phyloP scores from a whole-genome alignment of 2,329 filamentous ascomycete species.

The Aphanocladium album region DNA sequence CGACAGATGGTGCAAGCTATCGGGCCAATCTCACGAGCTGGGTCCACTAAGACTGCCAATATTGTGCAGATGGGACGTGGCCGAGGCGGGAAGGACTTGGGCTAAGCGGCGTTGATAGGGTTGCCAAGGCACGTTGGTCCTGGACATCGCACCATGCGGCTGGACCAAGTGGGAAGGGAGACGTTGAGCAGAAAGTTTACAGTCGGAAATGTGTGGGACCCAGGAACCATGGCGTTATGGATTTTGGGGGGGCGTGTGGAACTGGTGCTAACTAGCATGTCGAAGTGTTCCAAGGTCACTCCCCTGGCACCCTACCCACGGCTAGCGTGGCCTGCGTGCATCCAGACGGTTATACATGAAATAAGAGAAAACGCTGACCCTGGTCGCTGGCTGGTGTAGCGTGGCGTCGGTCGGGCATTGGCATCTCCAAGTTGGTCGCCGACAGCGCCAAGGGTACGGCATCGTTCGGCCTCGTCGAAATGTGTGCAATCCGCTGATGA shows the following conservation, averaged over 20 bases:
- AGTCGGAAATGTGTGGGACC: conserved; percentile 11
- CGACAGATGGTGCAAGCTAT: conserved; percentile 5
- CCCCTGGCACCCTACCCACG: conserved; percentile 11
- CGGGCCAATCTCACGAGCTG: conserved; percentile 7
- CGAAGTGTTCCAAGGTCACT: neutral
- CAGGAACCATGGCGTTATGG: conserved; percentile 7
- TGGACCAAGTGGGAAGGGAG: conserved; percentile 8
- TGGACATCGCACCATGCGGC: conserved; percentile 8
- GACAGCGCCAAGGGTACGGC: neutral
- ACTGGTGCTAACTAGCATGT: neutral
- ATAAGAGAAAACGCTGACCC: neutral
- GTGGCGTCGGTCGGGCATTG: neutral
- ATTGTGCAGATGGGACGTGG: conserved; percentile 6
- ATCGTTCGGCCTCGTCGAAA: conserved; percentile 2
- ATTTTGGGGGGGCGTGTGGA: neutral
- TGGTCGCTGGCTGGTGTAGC: too few species aligned
- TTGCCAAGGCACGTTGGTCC: neutral
- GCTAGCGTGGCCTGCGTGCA: neutral
- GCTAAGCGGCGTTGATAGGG: conserved; percentile 8
- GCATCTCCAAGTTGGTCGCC: neutral
- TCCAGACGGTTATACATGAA: neutral
- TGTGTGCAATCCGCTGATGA: neutral
- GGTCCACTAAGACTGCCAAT: neutral
- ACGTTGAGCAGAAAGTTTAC: conserved; percentile 8
- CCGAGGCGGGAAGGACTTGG: conserved; percentile 7